These are phyloP conservation scores for Millerago galiae DNA, from an alignment of 805 yeast genomes.

Conservation along the genomic window DNA sequence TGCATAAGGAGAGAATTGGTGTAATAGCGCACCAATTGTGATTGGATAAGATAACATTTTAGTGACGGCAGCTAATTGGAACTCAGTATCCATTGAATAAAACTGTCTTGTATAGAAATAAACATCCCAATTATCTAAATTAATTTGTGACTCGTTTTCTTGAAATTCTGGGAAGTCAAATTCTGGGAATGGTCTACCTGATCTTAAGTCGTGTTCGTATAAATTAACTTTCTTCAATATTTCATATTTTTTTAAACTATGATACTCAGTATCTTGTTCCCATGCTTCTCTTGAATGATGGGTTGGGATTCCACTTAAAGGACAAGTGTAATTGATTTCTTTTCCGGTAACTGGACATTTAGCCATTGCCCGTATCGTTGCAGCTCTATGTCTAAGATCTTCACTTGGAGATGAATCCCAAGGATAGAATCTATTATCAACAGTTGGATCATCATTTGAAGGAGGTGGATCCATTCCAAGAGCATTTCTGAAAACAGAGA, in stretches of 20 bases:
- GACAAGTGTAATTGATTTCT: conserved; percentile 82
- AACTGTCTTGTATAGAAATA: conserved; percentile 89
- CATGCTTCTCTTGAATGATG: conserved; percentile 89
- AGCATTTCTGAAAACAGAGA: conserved; percentile 38
- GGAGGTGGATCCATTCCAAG: conserved; percentile 58
- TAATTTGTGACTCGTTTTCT: conserved; percentile 66
- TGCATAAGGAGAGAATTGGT: conserved; percentile 79
- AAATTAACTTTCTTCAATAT: conserved; percentile 79
- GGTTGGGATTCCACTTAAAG: conserved; percentile 92
- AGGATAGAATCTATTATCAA: conserved; percentile 67
- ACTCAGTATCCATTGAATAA: conserved; percentile 94
- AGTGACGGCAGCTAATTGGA: conserved; percentile 90
- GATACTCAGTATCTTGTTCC: conserved; percentile 74
- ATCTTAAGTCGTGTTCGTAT: conserved; percentile 90
- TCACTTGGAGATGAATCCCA: conserved; percentile 93
- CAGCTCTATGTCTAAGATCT: conserved; percentile 86
- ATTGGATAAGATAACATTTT: conserved; percentile 91
- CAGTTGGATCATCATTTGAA: conserved; percentile 61
- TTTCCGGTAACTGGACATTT: conserved; percentile 84
- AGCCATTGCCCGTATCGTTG: conserved; percentile 79
- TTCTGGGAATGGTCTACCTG: conserved; percentile 93
- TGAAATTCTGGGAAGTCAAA: conserved; percentile 86
- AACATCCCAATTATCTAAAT: conserved; percentile 85
- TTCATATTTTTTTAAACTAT: conserved; percentile 58
- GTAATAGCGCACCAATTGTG: conserved; percentile 78